Base-by-base conservation (phyloP, 805 yeast genomes). In the Wickerhamomyces sydowiorum region DNA sequence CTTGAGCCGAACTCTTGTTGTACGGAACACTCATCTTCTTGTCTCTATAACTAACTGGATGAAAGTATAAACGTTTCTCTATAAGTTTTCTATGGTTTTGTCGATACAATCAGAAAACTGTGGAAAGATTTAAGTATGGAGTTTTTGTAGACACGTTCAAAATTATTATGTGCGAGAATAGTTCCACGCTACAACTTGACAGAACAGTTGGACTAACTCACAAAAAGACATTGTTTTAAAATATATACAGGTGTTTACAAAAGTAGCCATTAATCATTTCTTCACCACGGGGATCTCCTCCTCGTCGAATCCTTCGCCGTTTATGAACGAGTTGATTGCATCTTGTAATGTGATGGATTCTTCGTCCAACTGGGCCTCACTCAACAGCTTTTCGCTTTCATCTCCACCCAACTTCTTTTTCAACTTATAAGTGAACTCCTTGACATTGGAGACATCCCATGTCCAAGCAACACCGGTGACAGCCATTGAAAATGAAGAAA, bases 401-500 rank as follows among this genome's bases (percentile, higher is more conserved):
- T 76, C 78, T 10, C 93, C 95, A 32, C 95, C 93, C 52, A 85
- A 62, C 39, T 67, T 54, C 9, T 67, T 60, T 60, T 80, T 82
- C 79, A 86, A 76, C 55, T 73, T 73, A 66, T 69, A 68, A 2
- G 90, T 82, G 59, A 88, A 86, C 57, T 88, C 96, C 42, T 71
- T 67, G 37, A 82, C 68, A 23, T 67, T 70, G 7, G 86, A 75
- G 10, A 88, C 82, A 55, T 88, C 95, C 62, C 74, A 70, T 32
- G 80, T 69, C 96, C 96, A 89, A 53, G 87, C 80, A 3, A 79
- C 69, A 2, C 95, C 95, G 31, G 86, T 75, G 2, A 80, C 67
- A 5, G 77, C 62, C 87, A 86, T 86, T 2, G 86, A 75, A 52
- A 83, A 74, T 0, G 87, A 76, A 1, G 88, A 74, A 0, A 80